Conservation (phyloP, 2,329 filamentous ascomycete species). For the Colletotrichum brevisporum region DNA sequence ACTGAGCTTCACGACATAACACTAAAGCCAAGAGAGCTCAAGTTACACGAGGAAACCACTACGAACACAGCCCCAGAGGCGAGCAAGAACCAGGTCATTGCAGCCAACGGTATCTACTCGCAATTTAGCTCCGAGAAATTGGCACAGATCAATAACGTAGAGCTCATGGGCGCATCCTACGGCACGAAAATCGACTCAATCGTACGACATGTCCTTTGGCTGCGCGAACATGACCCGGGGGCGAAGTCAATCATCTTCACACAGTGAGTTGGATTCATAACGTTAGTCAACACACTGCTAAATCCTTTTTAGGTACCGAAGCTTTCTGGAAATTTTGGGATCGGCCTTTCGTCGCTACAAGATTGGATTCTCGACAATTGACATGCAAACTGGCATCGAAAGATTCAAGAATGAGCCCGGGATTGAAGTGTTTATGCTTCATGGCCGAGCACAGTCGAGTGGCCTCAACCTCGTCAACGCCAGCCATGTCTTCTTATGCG, state of each 20-base stretch:
- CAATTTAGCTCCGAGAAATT: constrained; percentile 80
- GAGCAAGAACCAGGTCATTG: constrained; percentile 39
- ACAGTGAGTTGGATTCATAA: constrained; percentile 63
- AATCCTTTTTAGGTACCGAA: constrained; percentile 67
- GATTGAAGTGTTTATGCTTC: constrained; percentile 87
- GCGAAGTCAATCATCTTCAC: constrained; percentile 96
- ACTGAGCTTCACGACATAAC: constrained; percentile 88
- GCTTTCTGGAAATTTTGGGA: constrained; percentile 82
- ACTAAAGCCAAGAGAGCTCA: constrained; percentile 82
- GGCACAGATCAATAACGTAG: constrained; percentile 84
- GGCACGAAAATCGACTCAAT: constrained; percentile 93
- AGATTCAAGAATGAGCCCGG: constrained; percentile 82
- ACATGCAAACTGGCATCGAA: constrained; percentile 76
- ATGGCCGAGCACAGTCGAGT: constrained; percentile 89
- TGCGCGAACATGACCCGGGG: constrained; percentile 86
- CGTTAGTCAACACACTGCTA: constrained; percentile 15
- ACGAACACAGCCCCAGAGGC: constrained; percentile 19
- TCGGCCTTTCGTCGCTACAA: constrained; percentile 78
- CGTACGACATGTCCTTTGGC: constrained; percentile 85
- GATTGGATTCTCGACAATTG: constrained; percentile 81
- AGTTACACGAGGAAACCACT: constrained; percentile 65
- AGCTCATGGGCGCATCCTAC: constrained; percentile 80
- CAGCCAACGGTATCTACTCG: constrained; percentile 76
- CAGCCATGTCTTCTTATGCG: constrained; percentile 93
- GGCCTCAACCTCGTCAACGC: constrained; percentile 94